Evolutionary conservation across 1,139 yeast species (phyloP).

Genomic region (Torulaspora globosa): DNA sequence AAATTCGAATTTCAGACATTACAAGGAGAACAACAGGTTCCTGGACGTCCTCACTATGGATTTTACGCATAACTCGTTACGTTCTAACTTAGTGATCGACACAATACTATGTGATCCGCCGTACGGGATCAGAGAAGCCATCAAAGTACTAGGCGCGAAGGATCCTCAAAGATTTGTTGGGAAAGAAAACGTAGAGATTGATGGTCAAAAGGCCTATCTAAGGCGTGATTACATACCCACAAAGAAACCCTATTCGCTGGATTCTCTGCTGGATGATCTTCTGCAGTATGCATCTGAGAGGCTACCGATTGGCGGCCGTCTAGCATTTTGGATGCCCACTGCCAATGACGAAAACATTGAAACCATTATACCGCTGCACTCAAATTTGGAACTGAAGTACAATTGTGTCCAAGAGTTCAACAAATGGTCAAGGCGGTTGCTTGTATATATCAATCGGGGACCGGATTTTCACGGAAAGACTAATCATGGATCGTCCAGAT

Average conservation of each 20-base stretch:
- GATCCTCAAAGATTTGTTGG: slow-evolving; percentile 56
- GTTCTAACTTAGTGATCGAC: slow-evolving; percentile 61
- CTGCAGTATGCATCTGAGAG: slow-evolving; percentile 67
- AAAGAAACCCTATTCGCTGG: slow-evolving; percentile 82
- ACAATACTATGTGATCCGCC: slow-evolving; percentile 96
- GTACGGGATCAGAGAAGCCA: slow-evolving; percentile 93
- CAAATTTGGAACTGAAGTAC: slow-evolving; percentile 62
- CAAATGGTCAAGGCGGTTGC: slow-evolving; percentile 84
- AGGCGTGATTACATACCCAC: slow-evolving; percentile 87
- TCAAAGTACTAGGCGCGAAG: slow-evolving; percentile 85
- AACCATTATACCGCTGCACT: slow-evolving; percentile 75
- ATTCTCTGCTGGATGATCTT: slow-evolving; percentile 70
- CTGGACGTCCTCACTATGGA: slow-evolving; percentile 88
- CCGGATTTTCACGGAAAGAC: slow-evolving; percentile 55
- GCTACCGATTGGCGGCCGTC: slow-evolving; percentile 68
- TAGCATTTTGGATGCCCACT: slow-evolving; percentile 98
- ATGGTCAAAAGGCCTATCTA: slow-evolving; percentile 74
- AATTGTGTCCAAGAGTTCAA: slow-evolving; percentile 83
- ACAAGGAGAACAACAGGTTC: slow-evolving; percentile 53
- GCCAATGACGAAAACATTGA: slow-evolving; percentile 80
- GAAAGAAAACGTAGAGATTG: slow-evolving; percentile 63
- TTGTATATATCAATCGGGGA: slow-evolving; percentile 74
- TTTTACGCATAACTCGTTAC: slow-evolving; percentile 83
- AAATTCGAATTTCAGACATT: slow-evolving; percentile 68
- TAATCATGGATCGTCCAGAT: slow-evolving; percentile 39